Conservation (phyloP, 352 stramenopile species). For the Sclerospora graminicola region DNA sequence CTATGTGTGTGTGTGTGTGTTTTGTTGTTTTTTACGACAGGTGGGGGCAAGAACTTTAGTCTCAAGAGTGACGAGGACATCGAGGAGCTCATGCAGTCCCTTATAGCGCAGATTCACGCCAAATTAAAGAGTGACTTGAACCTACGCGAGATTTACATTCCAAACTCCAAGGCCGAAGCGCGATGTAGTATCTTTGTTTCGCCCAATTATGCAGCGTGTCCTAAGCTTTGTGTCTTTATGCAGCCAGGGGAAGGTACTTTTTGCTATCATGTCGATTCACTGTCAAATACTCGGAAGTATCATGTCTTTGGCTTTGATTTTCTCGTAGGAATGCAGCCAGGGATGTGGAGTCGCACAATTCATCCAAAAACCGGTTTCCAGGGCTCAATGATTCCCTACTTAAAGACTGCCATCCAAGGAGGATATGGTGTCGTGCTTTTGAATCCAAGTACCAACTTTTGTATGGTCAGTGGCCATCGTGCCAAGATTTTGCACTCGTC, state of each 20-base stretch:
- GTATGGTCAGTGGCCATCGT: constrained; percentile 66
- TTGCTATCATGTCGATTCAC: neutral
- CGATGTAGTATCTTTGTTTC: constrained; percentile 83
- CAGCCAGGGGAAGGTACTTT: constrained; percentile 45
- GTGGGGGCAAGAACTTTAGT: constrained; percentile 57
- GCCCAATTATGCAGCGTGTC: constrained; percentile 66
- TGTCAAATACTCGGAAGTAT: neutral
- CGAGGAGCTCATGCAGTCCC: constrained; percentile 77
- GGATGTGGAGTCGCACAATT: constrained; percentile 63
- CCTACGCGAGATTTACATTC: constrained; percentile 81
- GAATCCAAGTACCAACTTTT: constrained; percentile 78
- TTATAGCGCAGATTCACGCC: constrained; percentile 74
- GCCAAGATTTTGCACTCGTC: constrained; percentile 76
- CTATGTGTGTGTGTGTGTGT: too few relatives aligned
- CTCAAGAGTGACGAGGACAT: constrained; percentile 78
- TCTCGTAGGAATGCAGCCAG: constrained; percentile 48
- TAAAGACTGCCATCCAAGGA: constrained; percentile 78
- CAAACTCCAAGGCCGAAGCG: constrained; percentile 79
- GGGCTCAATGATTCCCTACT: constrained; percentile 82
- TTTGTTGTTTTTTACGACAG: neutral
- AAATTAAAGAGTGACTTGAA: constrained; percentile 81
- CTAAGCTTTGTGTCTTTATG: constrained; percentile 76
- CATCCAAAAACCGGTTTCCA: constrained; percentile 76
- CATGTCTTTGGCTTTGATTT: neutral
- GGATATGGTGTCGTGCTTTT: constrained; percentile 74